Evolutionary conservation across 1,139 yeast species (phyloP), one percentile per base, ranked within the genome.

Genomic region (Yamadazyma triangularis): DNA sequence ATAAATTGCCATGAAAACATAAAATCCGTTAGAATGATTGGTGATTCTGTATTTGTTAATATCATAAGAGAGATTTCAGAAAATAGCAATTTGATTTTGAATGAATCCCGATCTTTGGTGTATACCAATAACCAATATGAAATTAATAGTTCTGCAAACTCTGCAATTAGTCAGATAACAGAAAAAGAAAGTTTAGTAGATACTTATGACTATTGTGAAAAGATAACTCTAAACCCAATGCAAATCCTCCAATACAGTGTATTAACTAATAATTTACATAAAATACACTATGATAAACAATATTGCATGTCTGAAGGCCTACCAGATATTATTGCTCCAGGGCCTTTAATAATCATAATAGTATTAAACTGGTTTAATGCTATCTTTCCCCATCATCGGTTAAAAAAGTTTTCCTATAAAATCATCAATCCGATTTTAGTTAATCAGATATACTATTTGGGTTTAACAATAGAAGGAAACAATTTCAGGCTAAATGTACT

Each of bases 231-330:
- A 13, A 13, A 25, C 19, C 24, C 24, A n/a, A n/a, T 13, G 6
- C 28, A 30, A 14, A 6, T 33, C 30, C 2, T 38, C 38, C 7
- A 87, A 38, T 86, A 78, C 56, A 79, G 91, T 26, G 79, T 83
- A 22, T 55, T 89, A 34, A 79, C 93, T 0, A 77, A 77, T 57
- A 91, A 91, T 50, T 67, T 91, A 4, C 98, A 91, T 53, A 70
- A 73, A 35, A 85, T 91, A 26, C 98, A 91, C 53, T 77, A 77
- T 50, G 85, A 85, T 48, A 55, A 56, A 2, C 45, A 44, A 1
- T 85, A 85, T 48, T 67, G 84, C 15, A 33, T 51, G 0, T 47
- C 49, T 2, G 97, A 91, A 47, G 69, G 73, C 0, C 72, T 86
- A 29, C 77, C 80, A 0, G 65, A 65, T 24, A 51, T 79, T 1